Percentiles rank a stretch among this genome's conserved stretches.
These are phyloP conservation scores for Gonium pectorale DNA, from an alignment of 139 green algal genomes.

Conservation along the genomic window DNA sequence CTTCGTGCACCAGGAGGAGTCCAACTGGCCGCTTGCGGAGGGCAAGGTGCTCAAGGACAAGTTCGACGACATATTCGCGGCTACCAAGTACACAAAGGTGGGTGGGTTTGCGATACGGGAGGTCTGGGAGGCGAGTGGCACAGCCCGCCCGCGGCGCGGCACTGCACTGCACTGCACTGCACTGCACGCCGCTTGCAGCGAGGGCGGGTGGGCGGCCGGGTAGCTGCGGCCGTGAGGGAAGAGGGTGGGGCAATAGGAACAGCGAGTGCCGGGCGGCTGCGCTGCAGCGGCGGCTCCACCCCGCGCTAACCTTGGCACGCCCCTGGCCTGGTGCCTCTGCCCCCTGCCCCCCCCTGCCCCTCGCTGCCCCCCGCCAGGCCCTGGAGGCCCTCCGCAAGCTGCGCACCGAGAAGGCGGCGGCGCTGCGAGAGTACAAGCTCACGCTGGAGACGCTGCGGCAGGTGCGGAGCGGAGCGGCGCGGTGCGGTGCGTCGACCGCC, in stretches of 20 bases:
- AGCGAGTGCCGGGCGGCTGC: not conserved
- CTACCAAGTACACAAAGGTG: slow-evolving; percentile 95
- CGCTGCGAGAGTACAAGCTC: slow-evolving; percentile 73
- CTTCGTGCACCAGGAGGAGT: slow-evolving; percentile 99
- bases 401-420: slow-evolving; percentile 78
- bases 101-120: no score
- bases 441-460: slow-evolving; percentile 81
- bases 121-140: no score
- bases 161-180: no score
- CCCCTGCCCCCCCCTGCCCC: not conserved
- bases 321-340: not conserved
- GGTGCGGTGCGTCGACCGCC: no score
- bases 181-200: no score
- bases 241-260: not conserved
- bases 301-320: no score
- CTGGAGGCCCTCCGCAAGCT: slow-evolving; percentile 93
- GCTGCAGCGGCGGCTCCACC: no score
- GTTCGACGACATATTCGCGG: slow-evolving; percentile 98
- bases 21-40: slow-evolving; percentile 97
- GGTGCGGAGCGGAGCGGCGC: no score
- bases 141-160: no score
- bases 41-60: slow-evolving; percentile 92
- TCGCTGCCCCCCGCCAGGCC: slow-evolving; percentile 62
- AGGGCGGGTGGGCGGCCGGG: not conserved
- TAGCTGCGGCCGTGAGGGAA: not conserved